Percentiles rank a stretch among this genome's conserved stretches.
Conservation (phyloP, 805 yeast species). For the Saturnispora besseyi region DNA sequence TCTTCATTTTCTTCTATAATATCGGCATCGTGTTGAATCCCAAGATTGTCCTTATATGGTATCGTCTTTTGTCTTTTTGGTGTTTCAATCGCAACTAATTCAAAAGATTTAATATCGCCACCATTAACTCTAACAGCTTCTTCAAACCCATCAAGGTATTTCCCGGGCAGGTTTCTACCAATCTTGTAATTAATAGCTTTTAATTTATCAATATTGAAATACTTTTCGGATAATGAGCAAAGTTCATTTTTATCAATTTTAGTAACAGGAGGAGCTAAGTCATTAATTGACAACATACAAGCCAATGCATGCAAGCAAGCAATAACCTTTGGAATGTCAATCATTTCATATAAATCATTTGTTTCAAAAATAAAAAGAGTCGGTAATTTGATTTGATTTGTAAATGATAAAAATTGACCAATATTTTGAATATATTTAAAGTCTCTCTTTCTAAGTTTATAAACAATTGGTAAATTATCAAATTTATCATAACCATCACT, state of each 20-base stretch:
- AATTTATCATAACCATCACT: slow-evolving; percentile 22
- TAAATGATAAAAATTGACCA: slow-evolving; percentile 65
- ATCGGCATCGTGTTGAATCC: background rate
- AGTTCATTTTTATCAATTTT: slow-evolving; percentile 43
- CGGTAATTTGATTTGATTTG: slow-evolving; percentile 68
- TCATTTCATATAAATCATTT: slow-evolving; percentile 86
- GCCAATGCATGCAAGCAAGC: slow-evolving; percentile 87
- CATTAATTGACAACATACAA: slow-evolving; percentile 54
- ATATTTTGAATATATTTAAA: slow-evolving; percentile 92
- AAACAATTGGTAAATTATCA: slow-evolving; percentile 15
- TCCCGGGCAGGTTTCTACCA: slow-evolving; percentile 34
- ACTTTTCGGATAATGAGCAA: slow-evolving; percentile 1
- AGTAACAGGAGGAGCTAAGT: slow-evolving; percentile 50
- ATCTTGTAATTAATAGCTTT: slow-evolving; percentile 59
- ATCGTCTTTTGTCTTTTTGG: background rate
- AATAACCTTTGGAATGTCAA: slow-evolving; percentile 87
- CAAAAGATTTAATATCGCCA: slow-evolving; percentile 20
- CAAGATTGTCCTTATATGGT: background rate
- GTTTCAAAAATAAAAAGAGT: slow-evolving; percentile 83
- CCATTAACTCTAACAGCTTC: slow-evolving; percentile 28
- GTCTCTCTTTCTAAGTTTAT: slow-evolving; percentile 39
- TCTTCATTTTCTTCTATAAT: slow-evolving; percentile 7
- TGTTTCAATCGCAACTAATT: slow-evolving; percentile 11
- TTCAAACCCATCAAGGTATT: slow-evolving; percentile 24
- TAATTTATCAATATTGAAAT: slow-evolving; percentile 57